Percentiles rank a stretch among this genome's conserved stretches.
These are phyloP conservation scores for Crassisporium funariophilum DNA, from an alignment of 768 basidiomycete genomes.

Conservation along the genomic window DNA sequence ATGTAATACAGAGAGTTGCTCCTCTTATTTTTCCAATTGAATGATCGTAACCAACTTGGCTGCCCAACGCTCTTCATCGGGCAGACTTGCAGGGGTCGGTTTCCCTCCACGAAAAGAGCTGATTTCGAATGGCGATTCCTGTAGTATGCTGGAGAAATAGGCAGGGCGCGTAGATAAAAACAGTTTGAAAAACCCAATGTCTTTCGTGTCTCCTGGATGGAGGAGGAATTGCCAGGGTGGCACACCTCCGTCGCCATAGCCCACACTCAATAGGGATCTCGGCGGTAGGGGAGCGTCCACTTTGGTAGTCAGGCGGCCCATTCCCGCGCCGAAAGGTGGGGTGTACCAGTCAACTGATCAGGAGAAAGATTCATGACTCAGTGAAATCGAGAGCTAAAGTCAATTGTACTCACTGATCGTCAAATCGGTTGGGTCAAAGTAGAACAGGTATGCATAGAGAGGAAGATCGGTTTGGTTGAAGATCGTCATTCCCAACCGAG, in stretches of 20 bases:
- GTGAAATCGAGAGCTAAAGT: neutral
- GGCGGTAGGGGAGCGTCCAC: slow-evolving; percentile 30
- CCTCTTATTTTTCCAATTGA: too few species aligned
- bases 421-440: slow-evolving; percentile 44
- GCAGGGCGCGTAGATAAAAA: slow-evolving; percentile 39
- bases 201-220: slow-evolving; percentile 28
- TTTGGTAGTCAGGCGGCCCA: slow-evolving; percentile 14
- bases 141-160: slow-evolving; percentile 36
- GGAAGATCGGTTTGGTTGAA: slow-evolving; percentile 33
- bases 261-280: slow-evolving; percentile 34
- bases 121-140: slow-evolving; percentile 32
- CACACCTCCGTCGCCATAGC: slow-evolving; percentile 40
- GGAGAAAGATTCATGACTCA: too few species aligned
- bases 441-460: slow-evolving; percentile 42
- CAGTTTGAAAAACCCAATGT: slow-evolving; percentile 46
- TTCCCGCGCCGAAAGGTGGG: slow-evolving; percentile 30
- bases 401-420: slow-evolving; percentile 31
- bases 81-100: neutral
- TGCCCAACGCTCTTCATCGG: neutral
- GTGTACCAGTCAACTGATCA: slow-evolving; percentile 31
- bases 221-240: slow-evolving; percentile 35
- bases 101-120: neutral
- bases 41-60: neutral
- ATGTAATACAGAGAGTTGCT: too few species aligned
- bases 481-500: slow-evolving; percentile 35